Evolutionary conservation across 1,284 basidiomycete genomes (phyloP).

Genomic region (Ceratobasidium sp.): DNA sequence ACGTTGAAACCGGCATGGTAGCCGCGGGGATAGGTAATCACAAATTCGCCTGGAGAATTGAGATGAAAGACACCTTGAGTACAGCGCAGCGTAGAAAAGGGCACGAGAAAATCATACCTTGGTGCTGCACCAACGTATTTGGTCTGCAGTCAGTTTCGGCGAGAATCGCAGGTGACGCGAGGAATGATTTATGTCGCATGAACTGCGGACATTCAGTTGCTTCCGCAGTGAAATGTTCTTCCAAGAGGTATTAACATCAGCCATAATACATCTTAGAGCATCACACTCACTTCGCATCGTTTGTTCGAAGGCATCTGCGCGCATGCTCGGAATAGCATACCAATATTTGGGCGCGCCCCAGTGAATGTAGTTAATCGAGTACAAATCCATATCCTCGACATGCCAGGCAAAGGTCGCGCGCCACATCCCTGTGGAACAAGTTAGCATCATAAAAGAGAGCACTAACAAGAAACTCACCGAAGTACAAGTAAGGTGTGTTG

Average conservation of each 20-base stretch:
- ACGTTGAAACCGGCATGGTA: slow-evolving; percentile 98
- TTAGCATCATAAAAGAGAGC: background rate
- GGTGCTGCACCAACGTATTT: slow-evolving; percentile 89
- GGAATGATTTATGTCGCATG: slow-evolving; percentile 95
- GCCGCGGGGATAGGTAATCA: slow-evolving; percentile 93
- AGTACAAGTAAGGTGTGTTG: slow-evolving; percentile 97
- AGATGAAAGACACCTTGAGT: background rate
- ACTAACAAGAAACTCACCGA: slow-evolving; percentile 58
- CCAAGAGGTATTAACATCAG: slow-evolving; percentile 38
- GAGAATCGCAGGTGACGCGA: slow-evolving; percentile 88
- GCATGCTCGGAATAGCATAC: slow-evolving; percentile 94
- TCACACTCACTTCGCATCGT: slow-evolving; percentile 75
- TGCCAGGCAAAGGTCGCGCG: slow-evolving; percentile 99
- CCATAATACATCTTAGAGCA: background rate
- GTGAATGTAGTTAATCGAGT: slow-evolving; percentile 99
- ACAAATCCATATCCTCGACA: slow-evolving; percentile 96
- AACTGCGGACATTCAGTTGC: slow-evolving; percentile 90
- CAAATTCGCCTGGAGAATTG: slow-evolving; percentile 79
- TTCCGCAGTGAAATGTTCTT: slow-evolving; percentile 89
- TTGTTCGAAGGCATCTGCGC: slow-evolving; percentile 79
- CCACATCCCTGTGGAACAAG: slow-evolving; percentile 78
- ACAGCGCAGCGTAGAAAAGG: background rate
- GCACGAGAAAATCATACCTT: slow-evolving; percentile 47
- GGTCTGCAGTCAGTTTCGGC: slow-evolving; percentile 84
- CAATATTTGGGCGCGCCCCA: slow-evolving; percentile 97